phyloP scores from a whole-genome alignment of 2,329 filamentous ascomycete species.

The Graphilbum sp. region DNA sequence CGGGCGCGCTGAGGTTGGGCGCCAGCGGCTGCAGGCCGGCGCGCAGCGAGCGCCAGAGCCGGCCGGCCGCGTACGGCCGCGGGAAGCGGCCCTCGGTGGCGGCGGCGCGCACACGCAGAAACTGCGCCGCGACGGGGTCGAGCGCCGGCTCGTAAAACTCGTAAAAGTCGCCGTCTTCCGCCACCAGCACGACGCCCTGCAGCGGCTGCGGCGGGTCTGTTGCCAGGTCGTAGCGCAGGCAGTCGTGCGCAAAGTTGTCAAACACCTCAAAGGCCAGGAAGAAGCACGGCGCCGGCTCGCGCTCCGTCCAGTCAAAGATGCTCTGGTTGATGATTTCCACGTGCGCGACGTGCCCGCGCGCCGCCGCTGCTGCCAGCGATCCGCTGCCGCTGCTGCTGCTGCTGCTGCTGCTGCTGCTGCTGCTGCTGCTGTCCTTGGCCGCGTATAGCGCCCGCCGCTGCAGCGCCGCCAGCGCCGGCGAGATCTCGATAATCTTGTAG shows the following conservation, averaged over 20 bases:
- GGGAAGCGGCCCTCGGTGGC: slow-evolving; percentile 51
- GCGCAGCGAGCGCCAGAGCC: slow-evolving; percentile 43
- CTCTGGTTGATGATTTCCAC: slow-evolving; percentile 91
- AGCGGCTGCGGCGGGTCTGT: slow-evolving; percentile 38
- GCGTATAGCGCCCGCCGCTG: slow-evolving; percentile 50
- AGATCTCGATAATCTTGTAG: slow-evolving; percentile 95
- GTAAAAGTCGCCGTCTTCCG: slow-evolving; percentile 73
- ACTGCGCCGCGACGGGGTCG: slow-evolving; percentile 70
- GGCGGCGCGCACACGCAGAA: slow-evolving; percentile 67
- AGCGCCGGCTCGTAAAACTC: slow-evolving; percentile 77
- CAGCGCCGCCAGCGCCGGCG: slow-evolving; percentile 57
- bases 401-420: background rate
- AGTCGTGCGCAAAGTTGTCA: slow-evolving; percentile 95
- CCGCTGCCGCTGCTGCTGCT: slow-evolving; percentile 57
- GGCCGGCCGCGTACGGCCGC: slow-evolving; percentile 38
- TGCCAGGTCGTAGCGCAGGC: slow-evolving; percentile 68
- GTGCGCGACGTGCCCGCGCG: slow-evolving; percentile 59
- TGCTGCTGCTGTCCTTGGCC: no score
- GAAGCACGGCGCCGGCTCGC: slow-evolving; percentile 87
- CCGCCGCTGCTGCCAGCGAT: background rate
- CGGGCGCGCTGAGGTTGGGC: slow-evolving; percentile 62
- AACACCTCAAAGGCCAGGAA: slow-evolving; percentile 97
- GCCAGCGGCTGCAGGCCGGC: slow-evolving; percentile 44
- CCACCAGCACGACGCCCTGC: slow-evolving; percentile 79
- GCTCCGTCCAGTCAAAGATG: slow-evolving; percentile 84